These are phyloP conservation scores for Fusarium illudens DNA, from an alignment of 2,329 filamentous ascomycete genomes.

Conservation along the genomic window DNA sequence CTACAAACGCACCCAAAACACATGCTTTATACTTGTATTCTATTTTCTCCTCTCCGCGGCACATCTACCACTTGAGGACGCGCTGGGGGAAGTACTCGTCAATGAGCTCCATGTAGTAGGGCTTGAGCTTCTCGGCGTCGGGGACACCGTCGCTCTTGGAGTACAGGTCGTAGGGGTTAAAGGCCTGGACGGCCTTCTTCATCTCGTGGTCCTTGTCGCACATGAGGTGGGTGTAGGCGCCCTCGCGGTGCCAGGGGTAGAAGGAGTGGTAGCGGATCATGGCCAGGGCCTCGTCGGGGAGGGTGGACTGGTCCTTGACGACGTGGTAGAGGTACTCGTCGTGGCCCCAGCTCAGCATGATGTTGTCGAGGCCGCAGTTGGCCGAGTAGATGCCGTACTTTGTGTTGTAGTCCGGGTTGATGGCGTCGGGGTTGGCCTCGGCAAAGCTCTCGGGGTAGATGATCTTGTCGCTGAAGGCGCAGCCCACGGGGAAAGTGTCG, in stretches of 20 bases:
- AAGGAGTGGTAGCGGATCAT: constrained; percentile 96
- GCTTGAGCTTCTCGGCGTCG: constrained; percentile 77
- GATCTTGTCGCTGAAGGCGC: constrained; percentile 77
- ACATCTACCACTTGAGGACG: constrained; percentile 50
- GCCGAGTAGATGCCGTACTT: constrained; percentile 81
- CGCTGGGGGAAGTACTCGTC: constrained; percentile 54
- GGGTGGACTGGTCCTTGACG: constrained; percentile 79
- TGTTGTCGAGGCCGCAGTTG: constrained; percentile 83
- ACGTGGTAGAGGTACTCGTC: constrained; percentile 90
- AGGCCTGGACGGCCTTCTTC: constrained; percentile 82
- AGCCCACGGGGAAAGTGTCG: constrained; percentile 83
- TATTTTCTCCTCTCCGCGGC: not conserved
- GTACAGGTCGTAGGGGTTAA: constrained; percentile 92
- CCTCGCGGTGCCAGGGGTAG: constrained; percentile 88
- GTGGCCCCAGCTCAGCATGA: constrained; percentile 92
- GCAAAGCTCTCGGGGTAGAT: constrained; percentile 82
- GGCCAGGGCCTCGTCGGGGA: constrained; percentile 83
- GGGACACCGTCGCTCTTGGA: constrained; percentile 89
- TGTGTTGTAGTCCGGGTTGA: constrained; percentile 76
- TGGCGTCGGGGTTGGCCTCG: constrained; percentile 75
- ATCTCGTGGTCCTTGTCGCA: constrained; percentile 81
- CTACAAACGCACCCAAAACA: constrained; percentile 3
- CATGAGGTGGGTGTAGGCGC: constrained; percentile 85
- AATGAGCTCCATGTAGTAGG: constrained; percentile 55
- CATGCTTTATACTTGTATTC: constrained; percentile 4